phyloP scores from a whole-genome alignment of 805 yeast genomes.

The Lachancea quebecensis region DNA sequence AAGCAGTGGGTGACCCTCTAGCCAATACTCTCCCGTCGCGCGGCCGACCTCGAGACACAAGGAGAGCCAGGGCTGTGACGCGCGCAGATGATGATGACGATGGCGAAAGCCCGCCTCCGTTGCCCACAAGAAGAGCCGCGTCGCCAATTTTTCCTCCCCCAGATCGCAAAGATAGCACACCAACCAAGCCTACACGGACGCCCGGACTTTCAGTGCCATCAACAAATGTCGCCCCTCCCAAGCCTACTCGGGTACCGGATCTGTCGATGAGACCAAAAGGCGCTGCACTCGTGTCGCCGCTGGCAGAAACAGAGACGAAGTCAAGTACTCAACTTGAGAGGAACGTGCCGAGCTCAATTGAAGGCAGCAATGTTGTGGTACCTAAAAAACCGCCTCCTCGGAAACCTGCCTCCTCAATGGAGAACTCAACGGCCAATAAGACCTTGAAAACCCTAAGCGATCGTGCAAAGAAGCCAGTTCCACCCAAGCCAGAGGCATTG shows the following conservation, averaged over 20 bases:
- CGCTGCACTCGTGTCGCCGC: no score
- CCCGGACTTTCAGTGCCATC: not conserved
- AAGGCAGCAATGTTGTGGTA: no score
- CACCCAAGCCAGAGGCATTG: not conserved
- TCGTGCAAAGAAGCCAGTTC: no score
- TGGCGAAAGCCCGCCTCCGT: conserved; percentile 8
- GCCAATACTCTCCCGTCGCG: conserved; percentile 16
- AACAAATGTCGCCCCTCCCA: no score
- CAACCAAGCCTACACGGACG: conserved; percentile 5
- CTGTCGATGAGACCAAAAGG: no score
- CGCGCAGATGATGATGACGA: not conserved
- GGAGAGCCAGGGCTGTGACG: not conserved
- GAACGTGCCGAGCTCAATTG: not conserved
- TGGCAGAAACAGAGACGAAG: not conserved
- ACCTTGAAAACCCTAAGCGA: no score
- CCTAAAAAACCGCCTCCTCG: no score
- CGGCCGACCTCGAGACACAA: conserved; percentile 18
- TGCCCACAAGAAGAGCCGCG: conserved; percentile 7
- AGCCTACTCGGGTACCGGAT: no score
- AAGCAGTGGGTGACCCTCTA: not conserved
- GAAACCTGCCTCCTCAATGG: no score
- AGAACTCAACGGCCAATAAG: no score
- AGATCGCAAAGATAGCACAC: not conserved
- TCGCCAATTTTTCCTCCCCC: not conserved
- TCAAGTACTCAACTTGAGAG: not conserved